phyloP scores from a whole-genome alignment of 2,329 filamentous ascomycete species.

The Ceratocystis huliohia region DNA sequence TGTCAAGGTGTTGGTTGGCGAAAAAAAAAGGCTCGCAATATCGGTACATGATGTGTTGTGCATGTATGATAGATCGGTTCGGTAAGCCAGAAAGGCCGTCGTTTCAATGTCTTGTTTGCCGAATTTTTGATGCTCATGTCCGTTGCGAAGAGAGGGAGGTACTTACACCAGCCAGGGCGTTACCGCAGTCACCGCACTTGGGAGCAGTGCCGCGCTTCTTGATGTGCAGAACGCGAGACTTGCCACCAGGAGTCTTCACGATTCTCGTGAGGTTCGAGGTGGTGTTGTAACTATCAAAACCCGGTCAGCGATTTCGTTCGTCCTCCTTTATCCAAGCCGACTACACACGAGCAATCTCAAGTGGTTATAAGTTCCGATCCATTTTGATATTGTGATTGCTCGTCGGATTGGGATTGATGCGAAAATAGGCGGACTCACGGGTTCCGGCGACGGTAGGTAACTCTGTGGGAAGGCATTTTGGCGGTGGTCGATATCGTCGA shows the following conservation, averaged over 20 bases:
- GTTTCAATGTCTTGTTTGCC: conserved; percentile 11
- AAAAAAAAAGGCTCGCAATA: neutral
- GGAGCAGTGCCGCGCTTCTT: conserved; percentile 98
- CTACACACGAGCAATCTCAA: conserved; percentile 2
- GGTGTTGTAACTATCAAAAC: conserved; percentile 75
- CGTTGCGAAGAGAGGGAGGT: conserved; percentile 18
- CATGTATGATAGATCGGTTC: neutral
- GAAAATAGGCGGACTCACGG: conserved; percentile 44
- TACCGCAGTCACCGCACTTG: conserved; percentile 98
- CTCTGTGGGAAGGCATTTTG: conserved; percentile 48
- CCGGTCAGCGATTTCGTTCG: conserved; percentile 12
- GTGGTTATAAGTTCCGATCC: conserved; percentile 20
- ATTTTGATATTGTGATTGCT: neutral
- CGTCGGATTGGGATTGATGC: neutral
- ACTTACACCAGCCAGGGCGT: conserved; percentile 97
- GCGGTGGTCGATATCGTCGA: conserved; percentile 31
- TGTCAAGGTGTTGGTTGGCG: too few relatives aligned
- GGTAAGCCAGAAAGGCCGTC: neutral
- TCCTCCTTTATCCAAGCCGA: neutral
- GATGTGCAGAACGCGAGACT: conserved; percentile 94
- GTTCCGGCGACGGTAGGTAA: conserved; percentile 65
- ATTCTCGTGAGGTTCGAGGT: conserved; percentile 92
- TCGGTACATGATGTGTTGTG: neutral
- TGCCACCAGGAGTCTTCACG: conserved; percentile 91
- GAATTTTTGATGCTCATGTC: conserved; percentile 21